These are phyloP conservation scores for Exophiala xenobiotica DNA, from an alignment of 2,329 filamentous ascomycete species.

Conservation along the genomic window DNA sequence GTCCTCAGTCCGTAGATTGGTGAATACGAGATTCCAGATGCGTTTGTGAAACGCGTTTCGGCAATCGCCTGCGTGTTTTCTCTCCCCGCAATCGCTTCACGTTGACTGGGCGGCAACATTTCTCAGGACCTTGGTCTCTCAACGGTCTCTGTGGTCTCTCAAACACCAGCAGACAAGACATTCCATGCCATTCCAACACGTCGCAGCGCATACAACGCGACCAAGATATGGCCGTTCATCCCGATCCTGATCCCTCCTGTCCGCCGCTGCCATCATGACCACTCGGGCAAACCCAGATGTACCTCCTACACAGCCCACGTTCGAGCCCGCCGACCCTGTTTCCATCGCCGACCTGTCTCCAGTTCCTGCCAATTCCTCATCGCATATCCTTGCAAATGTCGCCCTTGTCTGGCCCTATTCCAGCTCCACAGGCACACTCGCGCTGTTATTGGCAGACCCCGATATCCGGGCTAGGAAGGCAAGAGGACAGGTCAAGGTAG, in stretches of 20 bases:
- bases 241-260: not conserved
- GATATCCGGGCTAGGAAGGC: conserved; percentile 76
- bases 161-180: conserved; percentile 6
- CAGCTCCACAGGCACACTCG: conserved; percentile 68
- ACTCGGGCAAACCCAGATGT: conserved; percentile 8
- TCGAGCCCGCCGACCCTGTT: conserved; percentile 13
- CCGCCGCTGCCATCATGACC: conserved; percentile 18
- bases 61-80: not conserved
- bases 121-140: too few relatives aligned
- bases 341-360: conserved; percentile 44
- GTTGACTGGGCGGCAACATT: conserved; percentile 12
- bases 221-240: conserved; percentile 15
- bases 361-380: conserved; percentile 30
- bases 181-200: conserved; percentile 2
- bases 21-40: too few relatives aligned
- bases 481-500: conserved; percentile 77
- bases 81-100: conserved; percentile 14
- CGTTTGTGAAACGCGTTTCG: conserved; percentile 16
- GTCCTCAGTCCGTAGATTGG: not conserved
- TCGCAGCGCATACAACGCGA: not conserved
- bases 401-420: conserved; percentile 93
- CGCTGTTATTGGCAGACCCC: conserved; percentile 78
- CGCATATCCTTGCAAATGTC: conserved; percentile 65
- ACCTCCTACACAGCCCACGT: conserved; percentile 3
- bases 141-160: conserved; percentile 6